phyloP scores from a whole-genome alignment of 192 early-diverging fungal genomes.

The Chytriomyces hyalinus region DNA sequence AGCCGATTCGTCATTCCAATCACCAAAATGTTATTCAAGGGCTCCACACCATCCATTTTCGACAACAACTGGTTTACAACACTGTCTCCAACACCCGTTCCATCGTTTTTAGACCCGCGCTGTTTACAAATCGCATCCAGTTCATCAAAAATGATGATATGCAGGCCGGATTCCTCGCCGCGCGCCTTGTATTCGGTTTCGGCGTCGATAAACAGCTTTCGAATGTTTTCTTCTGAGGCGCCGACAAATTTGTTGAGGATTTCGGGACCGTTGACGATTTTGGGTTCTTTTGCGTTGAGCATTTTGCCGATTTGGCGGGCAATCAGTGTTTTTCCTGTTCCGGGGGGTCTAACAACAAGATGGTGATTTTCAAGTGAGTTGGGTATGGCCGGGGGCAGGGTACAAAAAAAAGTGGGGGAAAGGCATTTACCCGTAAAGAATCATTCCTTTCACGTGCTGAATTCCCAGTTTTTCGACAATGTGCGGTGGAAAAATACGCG shows the following conservation, averaged over 20 bases:
- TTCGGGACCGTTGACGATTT: conserved; percentile 96
- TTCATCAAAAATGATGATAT: conserved; percentile 99
- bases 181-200: conserved; percentile 93
- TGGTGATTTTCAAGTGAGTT: conserved; percentile 42
- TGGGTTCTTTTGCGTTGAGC: conserved; percentile 92
- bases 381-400: conserved; percentile 40
- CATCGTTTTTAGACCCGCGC: conserved; percentile 88
- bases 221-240: conserved; percentile 94
- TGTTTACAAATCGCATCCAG: conserved; percentile 99
- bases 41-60: conserved; percentile 99
- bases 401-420: neutral
- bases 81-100: conserved; percentile 94
- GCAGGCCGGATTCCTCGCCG: conserved; percentile 87
- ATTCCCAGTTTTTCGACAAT: conserved; percentile 95
- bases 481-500: conserved; percentile 92
- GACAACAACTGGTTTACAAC: conserved; percentile 97
- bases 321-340: conserved; percentile 97
- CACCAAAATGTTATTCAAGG: conserved; percentile 96
- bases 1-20: conserved; percentile 99
- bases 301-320: conserved; percentile 99
- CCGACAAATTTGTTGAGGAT: conserved; percentile 97
- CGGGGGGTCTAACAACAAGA: conserved; percentile 74
- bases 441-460: conserved; percentile 94
- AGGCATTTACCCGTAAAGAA: conserved; percentile 43
- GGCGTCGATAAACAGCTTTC: conserved; percentile 93